phyloP scores from a whole-genome alignment of 306 rosid genomes.

The Medicago truncatula region DNA sequence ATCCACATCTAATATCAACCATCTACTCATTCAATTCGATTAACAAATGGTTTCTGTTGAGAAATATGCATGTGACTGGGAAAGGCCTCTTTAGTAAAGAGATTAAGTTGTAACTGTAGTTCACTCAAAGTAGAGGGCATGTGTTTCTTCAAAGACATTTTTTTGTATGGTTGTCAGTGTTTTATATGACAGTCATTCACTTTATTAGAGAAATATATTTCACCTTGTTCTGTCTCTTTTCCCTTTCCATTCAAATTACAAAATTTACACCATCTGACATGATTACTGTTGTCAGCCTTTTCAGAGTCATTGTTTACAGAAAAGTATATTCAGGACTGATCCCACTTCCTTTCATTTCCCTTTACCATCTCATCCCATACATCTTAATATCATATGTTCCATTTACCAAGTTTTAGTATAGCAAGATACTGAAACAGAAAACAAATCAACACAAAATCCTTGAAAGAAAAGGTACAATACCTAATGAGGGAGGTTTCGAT shows the following conservation, averaged over 20 bases:
- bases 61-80: constrained; percentile 13
- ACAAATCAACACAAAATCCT: constrained; percentile 36
- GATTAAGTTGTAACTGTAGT: not conserved
- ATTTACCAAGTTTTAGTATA: constrained; percentile 20
- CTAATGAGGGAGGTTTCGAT: constrained; percentile 94
- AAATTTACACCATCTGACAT: not conserved
- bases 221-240: not conserved
- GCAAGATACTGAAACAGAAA: constrained; percentile 23
- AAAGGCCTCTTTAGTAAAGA: not conserved
- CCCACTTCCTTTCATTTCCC: constrained; percentile 10
- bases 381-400: constrained; percentile 12
- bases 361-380: constrained; percentile 28
- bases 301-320: constrained; percentile 11
- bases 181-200: constrained; percentile 9
- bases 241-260: constrained; percentile 22
- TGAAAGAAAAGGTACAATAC: constrained; percentile 51
- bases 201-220: constrained; percentile 5
- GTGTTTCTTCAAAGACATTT: constrained; percentile 11
- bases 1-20: constrained; percentile 19
- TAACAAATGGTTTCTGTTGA: constrained; percentile 11
- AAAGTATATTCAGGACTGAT: constrained; percentile 4
- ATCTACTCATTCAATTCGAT: constrained; percentile 8
- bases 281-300: not conserved
- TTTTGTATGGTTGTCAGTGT: not conserved
- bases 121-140: constrained; percentile 11